Conservation (phyloP, 2,329 filamentous ascomycete species). For the Hortaea sp. region DNA sequence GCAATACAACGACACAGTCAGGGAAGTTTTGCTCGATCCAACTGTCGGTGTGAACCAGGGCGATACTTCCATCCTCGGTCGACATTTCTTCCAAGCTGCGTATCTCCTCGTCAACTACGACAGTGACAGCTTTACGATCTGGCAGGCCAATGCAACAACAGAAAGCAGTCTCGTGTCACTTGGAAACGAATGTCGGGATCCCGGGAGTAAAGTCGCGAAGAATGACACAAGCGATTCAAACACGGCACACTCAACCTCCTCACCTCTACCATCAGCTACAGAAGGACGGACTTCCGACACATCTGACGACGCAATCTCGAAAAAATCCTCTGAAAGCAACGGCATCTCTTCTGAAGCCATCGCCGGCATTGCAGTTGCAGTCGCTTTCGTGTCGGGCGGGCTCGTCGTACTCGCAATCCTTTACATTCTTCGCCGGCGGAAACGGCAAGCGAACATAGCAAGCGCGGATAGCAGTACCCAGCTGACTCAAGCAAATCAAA, state of each 20-base stretch:
- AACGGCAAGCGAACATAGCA: not conserved
- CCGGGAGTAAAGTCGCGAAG: not conserved
- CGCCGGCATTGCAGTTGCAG: constrained; percentile 9
- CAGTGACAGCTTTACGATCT: constrained; percentile 3
- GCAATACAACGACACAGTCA: not conserved
- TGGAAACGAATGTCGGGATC: not conserved
- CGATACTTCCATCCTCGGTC: constrained; percentile 2
- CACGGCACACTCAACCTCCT: not conserved
- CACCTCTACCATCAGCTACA: not conserved
- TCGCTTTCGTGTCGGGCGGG: not conserved
- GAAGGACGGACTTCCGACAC: not conserved
- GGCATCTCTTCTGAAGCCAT: not conserved
- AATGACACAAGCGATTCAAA: not conserved
- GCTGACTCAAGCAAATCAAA: not conserved
- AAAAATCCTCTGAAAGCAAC: not conserved
- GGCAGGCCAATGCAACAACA: constrained; percentile 5
- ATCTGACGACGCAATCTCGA: not conserved
- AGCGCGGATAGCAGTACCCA: not conserved
- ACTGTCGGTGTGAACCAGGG: not conserved
- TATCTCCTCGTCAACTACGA: constrained; percentile 8
- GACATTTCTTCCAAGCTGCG: constrained; percentile 4
- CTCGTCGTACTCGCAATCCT: not conserved
- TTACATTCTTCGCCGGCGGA: not conserved
- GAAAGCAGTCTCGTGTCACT: constrained; percentile 2
- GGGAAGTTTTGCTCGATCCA: constrained; percentile 1